These are phyloP conservation scores for Carex littledalei DNA, from an alignment of 176 grass and related monocot genomes.

Conservation along the genomic window DNA sequence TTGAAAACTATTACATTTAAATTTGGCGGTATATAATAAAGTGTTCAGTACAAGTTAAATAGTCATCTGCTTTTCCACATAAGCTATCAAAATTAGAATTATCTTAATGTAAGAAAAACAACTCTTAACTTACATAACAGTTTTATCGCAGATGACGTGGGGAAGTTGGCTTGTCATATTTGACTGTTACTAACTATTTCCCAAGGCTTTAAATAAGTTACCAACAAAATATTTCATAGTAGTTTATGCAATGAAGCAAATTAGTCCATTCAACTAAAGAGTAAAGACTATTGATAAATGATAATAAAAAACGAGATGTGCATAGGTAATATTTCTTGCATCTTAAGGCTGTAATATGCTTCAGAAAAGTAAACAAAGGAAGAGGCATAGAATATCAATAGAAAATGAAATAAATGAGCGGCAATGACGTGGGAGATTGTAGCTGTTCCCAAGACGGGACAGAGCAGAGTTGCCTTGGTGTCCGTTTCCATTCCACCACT, in stretches of 20 bases:
- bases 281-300: not conserved
- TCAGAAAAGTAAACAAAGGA: not conserved
- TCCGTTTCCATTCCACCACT: not conserved
- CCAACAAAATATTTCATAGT: not conserved
- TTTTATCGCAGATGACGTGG: too few species aligned
- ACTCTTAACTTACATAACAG: too few species aligned
- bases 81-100: too few species aligned
- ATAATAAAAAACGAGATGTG: not conserved
- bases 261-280: not conserved
- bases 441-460: slow-evolving; percentile 13
- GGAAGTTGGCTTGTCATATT: not conserved
- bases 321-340: too few species aligned
- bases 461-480: not conserved
- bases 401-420: not conserved
- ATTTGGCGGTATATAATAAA: too few species aligned
- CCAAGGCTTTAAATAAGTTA: not conserved
- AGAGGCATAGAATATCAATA: not conserved
- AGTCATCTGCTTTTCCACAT: too few species aligned
- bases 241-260: not conserved
- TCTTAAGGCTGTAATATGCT: not conserved
- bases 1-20: too few species aligned
- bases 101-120: too few species aligned
- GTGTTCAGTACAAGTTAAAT: too few species aligned
- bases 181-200: not conserved
- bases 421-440: slow-evolving; percentile 7